phyloP scores from a whole-genome alignment of 75 land plant species.

The Chamaecyparis obtusa region DNA sequence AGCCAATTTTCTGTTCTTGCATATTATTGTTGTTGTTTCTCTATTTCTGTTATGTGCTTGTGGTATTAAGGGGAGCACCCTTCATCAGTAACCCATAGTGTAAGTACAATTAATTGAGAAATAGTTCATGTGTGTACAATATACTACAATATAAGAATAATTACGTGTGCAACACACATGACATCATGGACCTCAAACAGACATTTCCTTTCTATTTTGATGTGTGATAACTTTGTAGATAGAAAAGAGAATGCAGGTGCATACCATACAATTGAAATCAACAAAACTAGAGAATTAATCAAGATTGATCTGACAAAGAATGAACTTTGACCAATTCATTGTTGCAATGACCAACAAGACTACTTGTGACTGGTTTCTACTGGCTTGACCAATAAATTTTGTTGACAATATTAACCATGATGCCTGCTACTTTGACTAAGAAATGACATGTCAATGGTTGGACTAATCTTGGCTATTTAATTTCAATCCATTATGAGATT shows the following conservation, averaged over 20 bases:
- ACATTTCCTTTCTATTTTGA: not conserved
- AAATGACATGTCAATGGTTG: not conserved
- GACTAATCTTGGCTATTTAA: not conserved
- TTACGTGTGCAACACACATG: not conserved
- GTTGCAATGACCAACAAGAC: not conserved
- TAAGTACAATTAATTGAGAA: not conserved
- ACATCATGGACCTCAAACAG: not conserved
- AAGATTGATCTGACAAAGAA: not conserved
- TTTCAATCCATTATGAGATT: not conserved
- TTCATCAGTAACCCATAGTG: not conserved
- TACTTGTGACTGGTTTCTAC: not conserved
- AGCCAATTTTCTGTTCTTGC: too few relatives aligned
- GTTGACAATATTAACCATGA: not conserved
- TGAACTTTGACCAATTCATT: not conserved
- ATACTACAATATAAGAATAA: not conserved
- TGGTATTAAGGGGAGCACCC: too few relatives aligned
- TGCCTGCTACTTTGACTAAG: not conserved
- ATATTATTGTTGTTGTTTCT: too few relatives aligned
- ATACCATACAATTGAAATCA: not conserved
- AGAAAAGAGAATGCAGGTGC: not conserved
- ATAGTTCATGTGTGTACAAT: not conserved
- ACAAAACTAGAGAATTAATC: not conserved
- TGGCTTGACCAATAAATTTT: not conserved
- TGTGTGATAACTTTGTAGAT: not conserved
- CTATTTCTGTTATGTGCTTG: too few relatives aligned